Evolutionary conservation across 2,329 filamentous ascomycete genomes (phyloP).

Genomic region (Hymenoscyphus salicellus): DNA sequence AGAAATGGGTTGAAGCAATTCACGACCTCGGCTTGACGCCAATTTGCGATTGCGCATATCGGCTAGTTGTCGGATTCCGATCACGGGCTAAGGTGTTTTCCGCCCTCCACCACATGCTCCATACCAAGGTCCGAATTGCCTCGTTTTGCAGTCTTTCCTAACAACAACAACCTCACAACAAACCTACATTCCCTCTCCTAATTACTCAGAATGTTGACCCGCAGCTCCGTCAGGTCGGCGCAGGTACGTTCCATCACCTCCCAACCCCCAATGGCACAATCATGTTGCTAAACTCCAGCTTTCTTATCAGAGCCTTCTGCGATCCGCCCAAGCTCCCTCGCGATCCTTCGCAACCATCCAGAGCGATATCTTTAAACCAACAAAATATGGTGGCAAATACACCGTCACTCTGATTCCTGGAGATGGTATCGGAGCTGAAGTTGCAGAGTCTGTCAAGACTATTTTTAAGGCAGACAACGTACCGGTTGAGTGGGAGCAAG

Average conservation of each 20-base stretch:
- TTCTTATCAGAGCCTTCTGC: conserved; percentile 37
- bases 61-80: background rate
- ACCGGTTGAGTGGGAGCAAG: conserved; percentile 97
- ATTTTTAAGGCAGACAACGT: conserved; percentile 99
- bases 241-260: conserved; percentile 41
- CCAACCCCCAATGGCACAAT: conserved; percentile 28
- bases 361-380: conserved; percentile 99
- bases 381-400: conserved; percentile 93
- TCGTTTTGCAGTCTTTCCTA: conserved; percentile 11
- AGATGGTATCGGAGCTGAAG: conserved; percentile 97
- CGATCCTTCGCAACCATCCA: conserved; percentile 71
- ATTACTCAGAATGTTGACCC: conserved; percentile 33
- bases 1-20: background rate
- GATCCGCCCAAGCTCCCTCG: conserved; percentile 31
- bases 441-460: conserved; percentile 96
- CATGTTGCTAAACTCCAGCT: conserved; percentile 26
- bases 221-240: conserved; percentile 41
- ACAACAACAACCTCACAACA: conserved; percentile 5
- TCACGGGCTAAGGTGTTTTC: background rate
- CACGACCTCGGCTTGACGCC: background rate
- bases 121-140: conserved; percentile 9
- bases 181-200: conserved; percentile 19
- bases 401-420: conserved; percentile 97
- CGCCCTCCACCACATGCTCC: conserved; percentile 1
- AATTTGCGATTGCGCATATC: background rate